phyloP scores from a whole-genome alignment of 257 asterid species.

The Hygrophila difformis region DNA sequence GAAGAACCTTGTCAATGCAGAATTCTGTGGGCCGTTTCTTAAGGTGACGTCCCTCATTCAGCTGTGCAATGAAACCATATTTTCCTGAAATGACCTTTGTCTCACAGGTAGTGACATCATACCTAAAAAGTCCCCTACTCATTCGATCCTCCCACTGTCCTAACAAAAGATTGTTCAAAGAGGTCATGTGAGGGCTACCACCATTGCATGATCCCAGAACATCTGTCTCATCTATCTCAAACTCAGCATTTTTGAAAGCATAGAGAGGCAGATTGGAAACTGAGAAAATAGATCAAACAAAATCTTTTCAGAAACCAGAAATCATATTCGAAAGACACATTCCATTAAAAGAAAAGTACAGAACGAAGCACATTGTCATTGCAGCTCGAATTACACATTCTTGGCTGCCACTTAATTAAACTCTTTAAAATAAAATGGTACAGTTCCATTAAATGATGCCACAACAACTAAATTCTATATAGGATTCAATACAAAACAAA shows the following conservation, averaged over 20 bases:
- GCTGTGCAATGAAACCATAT: slow-evolving; percentile 63
- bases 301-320: slow-evolving; percentile 1
- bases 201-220: slow-evolving; percentile 21
- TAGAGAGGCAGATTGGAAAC: slow-evolving; percentile 56
- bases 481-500: too few relatives aligned
- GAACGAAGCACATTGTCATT: too few relatives aligned
- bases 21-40: slow-evolving; percentile 75
- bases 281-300: slow-evolving; percentile 19
- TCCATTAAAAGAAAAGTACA: too few relatives aligned
- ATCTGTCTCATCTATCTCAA: slow-evolving; percentile 17
- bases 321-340: too few relatives aligned
- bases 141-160: slow-evolving; percentile 74
- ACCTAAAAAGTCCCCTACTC: slow-evolving; percentile 54
- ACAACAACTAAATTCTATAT: too few relatives aligned
- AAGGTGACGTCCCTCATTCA: slow-evolving; percentile 79
- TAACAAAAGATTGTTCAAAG: slow-evolving; percentile 37
- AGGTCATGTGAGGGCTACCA: slow-evolving; percentile 23
- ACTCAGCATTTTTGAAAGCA: slow-evolving; percentile 34
- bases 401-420: too few relatives aligned
- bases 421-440: too few relatives aligned
- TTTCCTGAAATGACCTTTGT: slow-evolving; percentile 55
- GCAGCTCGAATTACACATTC: too few relatives aligned
- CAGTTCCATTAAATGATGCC: too few relatives aligned
- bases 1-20: slow-evolving; percentile 66
- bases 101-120: slow-evolving; percentile 67